These are phyloP conservation scores for Didymella pomorum DNA, from an alignment of 2,329 filamentous ascomycete species.

Conservation along the genomic window DNA sequence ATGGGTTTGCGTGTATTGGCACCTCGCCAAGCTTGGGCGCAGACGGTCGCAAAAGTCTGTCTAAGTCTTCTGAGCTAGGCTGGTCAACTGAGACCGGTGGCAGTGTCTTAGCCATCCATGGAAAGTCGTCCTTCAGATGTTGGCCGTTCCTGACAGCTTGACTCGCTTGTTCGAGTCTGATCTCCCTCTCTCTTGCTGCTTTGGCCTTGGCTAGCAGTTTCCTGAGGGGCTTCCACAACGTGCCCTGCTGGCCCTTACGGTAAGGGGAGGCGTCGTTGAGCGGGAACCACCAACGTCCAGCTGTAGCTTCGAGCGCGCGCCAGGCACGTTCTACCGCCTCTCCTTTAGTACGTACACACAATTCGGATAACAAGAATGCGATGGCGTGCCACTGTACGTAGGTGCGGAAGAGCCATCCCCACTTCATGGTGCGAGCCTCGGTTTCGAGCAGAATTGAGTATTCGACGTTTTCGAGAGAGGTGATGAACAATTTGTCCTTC, in stretches of 20 bases:
- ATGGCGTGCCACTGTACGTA: constrained; percentile 73
- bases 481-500: constrained; percentile 73
- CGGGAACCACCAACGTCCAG: constrained; percentile 54
- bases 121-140: constrained; percentile 15
- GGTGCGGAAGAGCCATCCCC: constrained; percentile 71
- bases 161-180: constrained; percentile 51
- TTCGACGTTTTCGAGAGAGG: constrained; percentile 77
- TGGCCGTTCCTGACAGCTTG: constrained; percentile 36
- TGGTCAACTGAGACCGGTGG: constrained; percentile 27
- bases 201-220: constrained; percentile 68
- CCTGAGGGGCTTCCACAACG: constrained; percentile 69
- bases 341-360: constrained; percentile 65
- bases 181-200: constrained; percentile 61
- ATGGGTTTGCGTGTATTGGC: constrained; percentile 25
- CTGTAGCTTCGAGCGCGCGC: constrained; percentile 62
- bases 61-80: constrained; percentile 34
- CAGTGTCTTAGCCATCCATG: constrained; percentile 6
- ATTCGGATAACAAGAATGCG: constrained; percentile 67
- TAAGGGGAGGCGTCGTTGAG: constrained; percentile 33
- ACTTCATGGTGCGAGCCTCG: constrained; percentile 67
- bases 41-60: constrained; percentile 41
- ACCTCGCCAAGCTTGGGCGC: constrained; percentile 42
- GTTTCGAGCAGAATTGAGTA: constrained; percentile 71
- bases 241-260: constrained; percentile 53
- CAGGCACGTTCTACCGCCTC: constrained; percentile 68